These are phyloP conservation scores for Pseudomonodictys pantanalensis DNA, from an alignment of 495 filamentous ascomycete species.

Conservation along the genomic window DNA sequence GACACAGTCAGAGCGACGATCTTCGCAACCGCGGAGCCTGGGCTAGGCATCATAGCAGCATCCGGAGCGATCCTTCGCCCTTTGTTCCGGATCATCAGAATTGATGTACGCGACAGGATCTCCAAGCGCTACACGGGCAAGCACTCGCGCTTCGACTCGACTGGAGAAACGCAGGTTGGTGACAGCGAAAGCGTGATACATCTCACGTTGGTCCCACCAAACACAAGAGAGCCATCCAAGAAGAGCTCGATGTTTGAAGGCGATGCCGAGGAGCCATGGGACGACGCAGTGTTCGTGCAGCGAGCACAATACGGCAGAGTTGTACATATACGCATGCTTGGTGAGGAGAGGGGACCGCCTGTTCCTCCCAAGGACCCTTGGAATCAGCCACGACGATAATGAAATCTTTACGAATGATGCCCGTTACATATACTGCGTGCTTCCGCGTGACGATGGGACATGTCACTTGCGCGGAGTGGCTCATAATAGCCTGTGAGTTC, in stretches of 20 bases:
- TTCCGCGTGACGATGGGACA: no score
- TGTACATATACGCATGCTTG: not conserved
- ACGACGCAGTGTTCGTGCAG: not conserved
- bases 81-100: slow-evolving; percentile 25
- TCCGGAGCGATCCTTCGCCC: slow-evolving; percentile 33
- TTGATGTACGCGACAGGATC: slow-evolving; percentile 7
- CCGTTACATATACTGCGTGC: no score
- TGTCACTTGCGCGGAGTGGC: no score
- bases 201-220: not conserved
- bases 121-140: not conserved
- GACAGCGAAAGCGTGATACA: not conserved
- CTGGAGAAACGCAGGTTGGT: no score
- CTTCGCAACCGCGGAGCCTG: slow-evolving; percentile 35
- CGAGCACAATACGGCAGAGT: not conserved
- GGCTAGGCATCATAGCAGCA: slow-evolving; percentile 34
- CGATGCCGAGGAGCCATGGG: not conserved
- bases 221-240: not conserved
- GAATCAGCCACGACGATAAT: not conserved
- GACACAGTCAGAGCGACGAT: slow-evolving; percentile 18
- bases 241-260: not conserved
- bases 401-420: no score
- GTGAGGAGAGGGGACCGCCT: not conserved
- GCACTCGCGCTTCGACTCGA: not conserved
- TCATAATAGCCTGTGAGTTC: not conserved
- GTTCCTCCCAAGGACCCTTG: not conserved